Conservation (phyloP, 2,329 filamentous ascomycete species). For the Paecilomyces formosus region DNA sequence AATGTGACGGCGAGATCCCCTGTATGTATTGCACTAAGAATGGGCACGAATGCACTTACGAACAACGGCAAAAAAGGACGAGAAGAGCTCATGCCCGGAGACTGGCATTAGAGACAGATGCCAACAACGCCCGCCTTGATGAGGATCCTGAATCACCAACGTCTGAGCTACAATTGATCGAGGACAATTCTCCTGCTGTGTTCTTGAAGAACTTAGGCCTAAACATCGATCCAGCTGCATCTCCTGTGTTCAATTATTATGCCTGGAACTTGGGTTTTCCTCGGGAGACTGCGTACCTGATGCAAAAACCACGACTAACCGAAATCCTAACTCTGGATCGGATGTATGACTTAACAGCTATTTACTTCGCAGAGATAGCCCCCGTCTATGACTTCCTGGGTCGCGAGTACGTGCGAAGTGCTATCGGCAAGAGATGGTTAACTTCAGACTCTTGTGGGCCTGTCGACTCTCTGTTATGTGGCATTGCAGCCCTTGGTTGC, state of each 20-base stretch:
- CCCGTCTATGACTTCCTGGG: slow-evolving; percentile 10
- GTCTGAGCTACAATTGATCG: not conserved
- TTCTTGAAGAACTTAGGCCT: not conserved
- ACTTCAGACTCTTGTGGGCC: not conserved
- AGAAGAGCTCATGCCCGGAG: not conserved
- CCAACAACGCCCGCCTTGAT: not conserved
- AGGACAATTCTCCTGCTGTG: not conserved
- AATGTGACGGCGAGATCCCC: not conserved
- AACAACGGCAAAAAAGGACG: not conserved
- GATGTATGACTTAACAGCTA: not conserved
- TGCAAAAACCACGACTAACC: not conserved
- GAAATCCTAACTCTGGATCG: slow-evolving; percentile 1
- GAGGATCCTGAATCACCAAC: not conserved
- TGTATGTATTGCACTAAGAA: not conserved
- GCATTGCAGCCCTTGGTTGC: slow-evolving; percentile 10
- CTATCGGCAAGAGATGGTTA: not conserved
- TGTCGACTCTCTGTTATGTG: slow-evolving; percentile 5
- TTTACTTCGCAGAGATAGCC: slow-evolving; percentile 3
- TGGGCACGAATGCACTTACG: not conserved
- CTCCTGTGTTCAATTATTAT: not conserved
- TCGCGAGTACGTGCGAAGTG: not conserved
- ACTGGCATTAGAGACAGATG: not conserved
- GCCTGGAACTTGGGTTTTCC: not conserved
- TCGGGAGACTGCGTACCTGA: not conserved
- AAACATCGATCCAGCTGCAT: not conserved